Evolutionary conservation across 495 filamentous ascomycete species (phyloP).

Genomic region (Penicillium mononematosum): DNA sequence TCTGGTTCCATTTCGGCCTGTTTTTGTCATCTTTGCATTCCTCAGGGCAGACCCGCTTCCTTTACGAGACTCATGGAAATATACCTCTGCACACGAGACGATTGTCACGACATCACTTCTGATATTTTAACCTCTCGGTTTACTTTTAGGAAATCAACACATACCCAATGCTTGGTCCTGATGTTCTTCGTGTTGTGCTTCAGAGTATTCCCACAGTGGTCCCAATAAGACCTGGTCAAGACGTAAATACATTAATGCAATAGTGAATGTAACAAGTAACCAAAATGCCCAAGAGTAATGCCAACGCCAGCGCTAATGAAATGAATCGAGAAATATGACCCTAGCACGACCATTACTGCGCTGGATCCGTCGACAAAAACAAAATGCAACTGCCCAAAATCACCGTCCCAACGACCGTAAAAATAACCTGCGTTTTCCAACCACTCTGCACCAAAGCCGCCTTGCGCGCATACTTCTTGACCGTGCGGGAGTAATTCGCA

Average conservation of each 20-base stretch:
- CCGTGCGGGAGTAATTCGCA: slow-evolving; percentile 82
- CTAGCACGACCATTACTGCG: slow-evolving; percentile 8
- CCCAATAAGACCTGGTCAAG: background rate
- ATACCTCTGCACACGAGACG: slow-evolving; percentile 10
- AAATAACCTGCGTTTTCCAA: slow-evolving; percentile 83
- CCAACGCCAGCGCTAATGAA: slow-evolving; percentile 14
- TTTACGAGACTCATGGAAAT: slow-evolving; percentile 15
- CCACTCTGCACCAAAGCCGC: slow-evolving; percentile 87
- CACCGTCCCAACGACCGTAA: slow-evolving; percentile 70
- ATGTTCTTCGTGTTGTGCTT: background rate
- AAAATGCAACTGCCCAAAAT: slow-evolving; percentile 81
- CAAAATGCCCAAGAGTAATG: background rate
- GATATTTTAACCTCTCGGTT: background rate
- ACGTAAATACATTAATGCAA: background rate
- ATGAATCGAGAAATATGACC: background rate
- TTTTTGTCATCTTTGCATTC: slow-evolving; percentile 3
- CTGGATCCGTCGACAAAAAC: slow-evolving; percentile 55
- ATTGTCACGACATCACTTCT: background rate
- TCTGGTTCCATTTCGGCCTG: slow-evolving; percentile 4
- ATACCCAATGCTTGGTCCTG: background rate
- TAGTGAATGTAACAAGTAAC: background rate
- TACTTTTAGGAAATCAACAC: background rate
- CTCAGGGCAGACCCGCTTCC: background rate
- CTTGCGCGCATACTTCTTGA: slow-evolving; percentile 77
- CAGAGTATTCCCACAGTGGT: background rate